A percentile compares a stretch with the other conserved stretches of the same genome.
Conservation (phyloP, 352 stramenopile species). For the Phytophthora quininea region DNA sequence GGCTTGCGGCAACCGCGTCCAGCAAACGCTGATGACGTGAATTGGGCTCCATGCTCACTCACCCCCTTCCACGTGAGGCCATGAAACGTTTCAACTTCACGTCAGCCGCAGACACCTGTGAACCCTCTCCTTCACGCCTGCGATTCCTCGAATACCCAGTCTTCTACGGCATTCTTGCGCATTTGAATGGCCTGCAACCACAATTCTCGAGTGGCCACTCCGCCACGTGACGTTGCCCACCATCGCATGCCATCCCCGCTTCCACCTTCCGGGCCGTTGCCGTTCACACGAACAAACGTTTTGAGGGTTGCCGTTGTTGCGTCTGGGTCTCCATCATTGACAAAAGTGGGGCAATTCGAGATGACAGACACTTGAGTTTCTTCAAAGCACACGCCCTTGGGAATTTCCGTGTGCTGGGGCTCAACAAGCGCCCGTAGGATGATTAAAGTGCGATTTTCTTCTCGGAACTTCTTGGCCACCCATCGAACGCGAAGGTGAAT, state of each 20-base stretch:
- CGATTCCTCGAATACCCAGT: conserved; percentile 25
- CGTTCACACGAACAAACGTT: conserved; percentile 14
- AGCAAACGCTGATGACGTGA: too few species aligned
- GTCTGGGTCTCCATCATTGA: not conserved
- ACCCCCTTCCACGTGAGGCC: too few species aligned
- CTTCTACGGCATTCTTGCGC: conserved; percentile 19
- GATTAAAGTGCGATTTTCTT: conserved; percentile 15
- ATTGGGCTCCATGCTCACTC: too few species aligned
- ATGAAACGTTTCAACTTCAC: too few species aligned
- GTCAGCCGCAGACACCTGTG: too few species aligned
- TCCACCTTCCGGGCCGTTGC: conserved; percentile 1
- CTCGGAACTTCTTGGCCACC: conserved; percentile 15
- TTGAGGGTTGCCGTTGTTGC: conserved; percentile 1
- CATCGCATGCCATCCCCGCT: conserved; percentile 15
- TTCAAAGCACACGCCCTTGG: conserved; percentile 10
- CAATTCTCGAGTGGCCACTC: not conserved
- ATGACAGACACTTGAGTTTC: conserved; percentile 28
- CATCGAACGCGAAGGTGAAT: conserved; percentile 19
- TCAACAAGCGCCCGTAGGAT: conserved; percentile 16
- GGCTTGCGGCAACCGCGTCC: too few species aligned
- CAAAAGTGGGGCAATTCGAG: not conserved
- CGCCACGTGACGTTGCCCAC: conserved; percentile 13
- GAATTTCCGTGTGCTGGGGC: conserved; percentile 6
- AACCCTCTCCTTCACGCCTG: not conserved
- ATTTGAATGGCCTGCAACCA: conserved; percentile 21